Evolutionary conservation across 345 rosid species (phyloP).

Genomic region (Excoecaria agallocha): DNA sequence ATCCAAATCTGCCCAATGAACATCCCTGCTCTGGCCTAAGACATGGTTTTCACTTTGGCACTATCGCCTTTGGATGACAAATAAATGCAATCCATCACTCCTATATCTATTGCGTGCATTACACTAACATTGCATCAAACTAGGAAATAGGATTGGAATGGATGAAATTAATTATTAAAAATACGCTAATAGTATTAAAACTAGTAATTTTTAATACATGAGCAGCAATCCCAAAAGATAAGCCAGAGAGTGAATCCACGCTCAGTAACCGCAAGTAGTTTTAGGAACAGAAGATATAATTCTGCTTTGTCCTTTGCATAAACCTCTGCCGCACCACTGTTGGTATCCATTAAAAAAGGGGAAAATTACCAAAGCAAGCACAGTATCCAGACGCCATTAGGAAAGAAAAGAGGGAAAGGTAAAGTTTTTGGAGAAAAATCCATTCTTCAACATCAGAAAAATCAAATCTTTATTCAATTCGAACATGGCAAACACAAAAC

Average conservation of each 20-base stretch:
- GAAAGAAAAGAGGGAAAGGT: not conserved
- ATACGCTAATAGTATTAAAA: too few relatives aligned
- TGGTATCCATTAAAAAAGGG: not conserved
- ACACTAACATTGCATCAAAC: not conserved
- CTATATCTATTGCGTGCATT: not conserved
- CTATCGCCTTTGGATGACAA: not conserved
- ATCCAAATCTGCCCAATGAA: too few relatives aligned
- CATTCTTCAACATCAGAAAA: not conserved
- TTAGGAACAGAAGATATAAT: not conserved
- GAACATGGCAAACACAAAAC: not conserved
- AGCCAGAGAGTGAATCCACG: not conserved
- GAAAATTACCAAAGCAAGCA: not conserved
- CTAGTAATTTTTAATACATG: slow-evolving; percentile 10
- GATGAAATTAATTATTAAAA: too few relatives aligned
- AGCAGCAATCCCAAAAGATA: not conserved
- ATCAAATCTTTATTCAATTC: not conserved
- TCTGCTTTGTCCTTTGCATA: not conserved
- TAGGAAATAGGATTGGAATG: too few relatives aligned
- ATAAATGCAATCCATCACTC: not conserved
- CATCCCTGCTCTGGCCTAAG: too few relatives aligned
- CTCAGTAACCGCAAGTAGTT: not conserved
- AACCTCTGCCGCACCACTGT: not conserved
- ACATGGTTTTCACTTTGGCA: not conserved
- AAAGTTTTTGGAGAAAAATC: not conserved
- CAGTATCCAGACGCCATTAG: not conserved